These are phyloP conservation scores for Pyrrhoderma lamaoense DNA, from an alignment of 1,284 basidiomycete species.

Conservation along the genomic window DNA sequence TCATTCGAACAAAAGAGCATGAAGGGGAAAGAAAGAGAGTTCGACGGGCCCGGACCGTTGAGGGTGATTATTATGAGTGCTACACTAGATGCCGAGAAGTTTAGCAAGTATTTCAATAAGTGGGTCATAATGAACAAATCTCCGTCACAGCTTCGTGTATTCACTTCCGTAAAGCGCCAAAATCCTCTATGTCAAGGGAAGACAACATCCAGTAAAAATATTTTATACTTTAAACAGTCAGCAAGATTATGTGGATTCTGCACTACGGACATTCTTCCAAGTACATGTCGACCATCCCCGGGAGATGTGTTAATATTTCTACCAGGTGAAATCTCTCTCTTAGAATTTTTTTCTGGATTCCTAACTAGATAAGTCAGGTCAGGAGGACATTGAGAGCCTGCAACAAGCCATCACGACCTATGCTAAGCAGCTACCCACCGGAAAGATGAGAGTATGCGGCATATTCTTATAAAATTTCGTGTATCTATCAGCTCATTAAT, in stretches of 20 bases:
- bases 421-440: conserved; percentile 55
- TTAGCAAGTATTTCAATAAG: conserved; percentile 83
- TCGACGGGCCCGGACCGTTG: conserved; percentile 44
- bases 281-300: conserved; percentile 76
- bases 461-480: not conserved
- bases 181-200: conserved; percentile 86
- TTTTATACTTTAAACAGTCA: conserved; percentile 69
- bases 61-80: conserved; percentile 98
- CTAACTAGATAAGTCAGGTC: conserved; percentile 41
- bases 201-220: conserved; percentile 86
- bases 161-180: conserved; percentile 51
- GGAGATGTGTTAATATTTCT: conserved; percentile 95
- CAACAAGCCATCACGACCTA: conserved; percentile 65
- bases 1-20: conserved; percentile 24
- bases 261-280: conserved; percentile 85
- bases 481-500: conserved; percentile 7
- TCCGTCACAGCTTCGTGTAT: not conserved
- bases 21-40: conserved; percentile 31
- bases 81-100: conserved; percentile 91
- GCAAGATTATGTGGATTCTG: conserved; percentile 84
- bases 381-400: conserved; percentile 94
- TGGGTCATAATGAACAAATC: conserved; percentile 33
- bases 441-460: conserved; percentile 41
- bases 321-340: conserved; percentile 47
- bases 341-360: not conserved